Base-by-base conservation (phyloP, 2,329 filamentous ascomycete species). In the Biscogniauxia mediterranea region DNA sequence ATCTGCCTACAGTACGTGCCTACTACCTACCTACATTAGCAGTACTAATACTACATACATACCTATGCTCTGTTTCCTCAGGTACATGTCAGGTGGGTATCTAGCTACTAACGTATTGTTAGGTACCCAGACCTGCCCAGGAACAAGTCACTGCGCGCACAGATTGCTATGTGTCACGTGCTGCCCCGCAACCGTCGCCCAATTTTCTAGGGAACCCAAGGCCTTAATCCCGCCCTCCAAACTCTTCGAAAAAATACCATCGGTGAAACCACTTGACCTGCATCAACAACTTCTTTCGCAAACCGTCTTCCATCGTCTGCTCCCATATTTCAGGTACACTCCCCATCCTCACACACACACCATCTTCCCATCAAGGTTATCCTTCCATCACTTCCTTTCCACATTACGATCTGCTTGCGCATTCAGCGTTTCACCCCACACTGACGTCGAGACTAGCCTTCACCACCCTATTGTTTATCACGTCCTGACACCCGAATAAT, bases 391-490 rank as follows among this genome's bases (percentile, higher is more conserved):
- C 49, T 52, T 38, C 51, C 21, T 49, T 20, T 19, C 26, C 17
- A 19, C 19, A 19, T 49, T 57, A 19, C 25, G 13, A 23, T 26
- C 23, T 52, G 5, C 23, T 52, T 52, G 23, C 51, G 23, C 51
- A 52, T 52, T 52, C 23, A 23, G 20, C 57, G 56, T 52, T 49
- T 60, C 21, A 19, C 50, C 57, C 69, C 69, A 66, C 69, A 67
- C 70, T 70, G 61, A 71, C 70, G 57, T 66, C 61, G 54, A 66
- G 63, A 63, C 63, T 67, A 69, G 65, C 61, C 59, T 62, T 59
- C 49, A 56, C 28, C 60, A 77, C 74, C 77, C 78, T 76, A 78
- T 77, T 81, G 79, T 80, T 81, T 80, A 79, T 78, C 76, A 76
- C 74, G 65, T 63, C 58, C 63, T 62, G 72, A 69, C 71, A 68